Evolutionary conservation across 2,329 filamentous ascomycete species (phyloP), one percentile per base, ranked within the genome.

Genomic region (Bisporella sp.): DNA sequence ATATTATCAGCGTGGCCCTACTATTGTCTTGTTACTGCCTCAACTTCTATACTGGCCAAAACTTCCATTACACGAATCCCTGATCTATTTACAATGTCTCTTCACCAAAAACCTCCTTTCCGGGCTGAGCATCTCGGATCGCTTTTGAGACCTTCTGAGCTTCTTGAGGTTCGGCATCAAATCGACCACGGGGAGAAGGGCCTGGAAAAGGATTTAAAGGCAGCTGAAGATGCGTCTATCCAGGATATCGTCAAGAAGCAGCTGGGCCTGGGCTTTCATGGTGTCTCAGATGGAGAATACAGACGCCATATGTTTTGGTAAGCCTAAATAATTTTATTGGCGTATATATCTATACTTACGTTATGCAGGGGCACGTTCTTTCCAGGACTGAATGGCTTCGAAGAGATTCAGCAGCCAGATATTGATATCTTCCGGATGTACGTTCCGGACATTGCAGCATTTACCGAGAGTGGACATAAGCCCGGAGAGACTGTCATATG

Each of bases 101-200:
- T 55, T 31, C 55, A 59, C 45, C 54, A 53, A 46, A 47, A 45
- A 33, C 57, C 57, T 45, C 57, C 57, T 32, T 57, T 57, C 28
- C 72, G 81, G 58, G 81, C 80, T 48, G 81, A 84, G 68, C 81
- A 84, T 61, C 69, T 82, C 42, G 81, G 81, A 47, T 83, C 79
- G 28, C 69, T 84, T 28, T 73, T 83, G 41, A 77, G 81, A 41
- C 78, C 81, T 3, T 64, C 77, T 46, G 69, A 76, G 40, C 74
- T 73, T 50, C 77, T 80, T 59, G 71, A 74, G 50, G 71, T 74
- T 56, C 70, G 73, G 37, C 75, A 78, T 29, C 62, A 7, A 13
- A 7, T 7, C 2, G 73, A 53, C 64, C 69, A 32, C 61, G 68
- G 8, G 57, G 69, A 41, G 63, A 68, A 1, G 29, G n/a, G 9